These are phyloP conservation scores for Gamsiella multidivaricata DNA, from an alignment of 192 early-diverging fungal species.

Conservation along the genomic window DNA sequence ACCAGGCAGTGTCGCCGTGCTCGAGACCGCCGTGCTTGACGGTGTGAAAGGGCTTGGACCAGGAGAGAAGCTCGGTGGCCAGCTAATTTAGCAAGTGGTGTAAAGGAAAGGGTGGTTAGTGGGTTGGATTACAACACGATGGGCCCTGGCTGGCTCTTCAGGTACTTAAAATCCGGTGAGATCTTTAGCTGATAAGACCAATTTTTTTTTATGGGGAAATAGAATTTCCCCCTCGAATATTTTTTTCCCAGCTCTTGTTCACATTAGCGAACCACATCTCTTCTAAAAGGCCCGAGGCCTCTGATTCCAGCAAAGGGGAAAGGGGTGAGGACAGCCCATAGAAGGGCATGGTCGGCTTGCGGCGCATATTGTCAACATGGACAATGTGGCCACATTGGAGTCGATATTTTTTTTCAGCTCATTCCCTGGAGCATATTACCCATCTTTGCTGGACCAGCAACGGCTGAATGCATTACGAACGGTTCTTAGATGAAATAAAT, in stretches of 20 bases:
- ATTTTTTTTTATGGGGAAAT: not conserved
- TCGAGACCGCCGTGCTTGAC: constrained; percentile 79
- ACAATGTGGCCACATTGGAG: no score
- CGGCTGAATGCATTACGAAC: no score
- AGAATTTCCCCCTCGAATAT: not conserved
- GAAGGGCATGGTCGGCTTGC: not conserved
- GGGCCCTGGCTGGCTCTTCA: not conserved
- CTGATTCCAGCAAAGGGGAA: not conserved
- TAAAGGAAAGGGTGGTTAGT: not conserved
- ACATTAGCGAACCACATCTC: not conserved
- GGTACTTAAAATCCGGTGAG: not conserved
- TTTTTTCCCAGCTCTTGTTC: not conserved
- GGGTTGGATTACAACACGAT: not conserved
- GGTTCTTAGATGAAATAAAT: no score
- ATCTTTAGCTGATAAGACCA: not conserved
- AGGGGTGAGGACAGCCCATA: not conserved
- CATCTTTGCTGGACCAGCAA: no score
- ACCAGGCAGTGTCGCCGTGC: constrained; percentile 94
- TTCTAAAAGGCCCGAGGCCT: not conserved
- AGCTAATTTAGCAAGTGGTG: constrained; percentile 42
- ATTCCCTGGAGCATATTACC: no score
- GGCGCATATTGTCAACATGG: not conserved
- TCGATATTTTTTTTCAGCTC: no score
- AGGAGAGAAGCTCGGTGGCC: constrained; percentile 82
- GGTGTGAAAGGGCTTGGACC: constrained; percentile 83